A percentile compares a stretch with the other conserved stretches of the same genome.
phyloP scores from a whole-genome alignment of 768 basidiomycete species.

The Serendipita sp. region DNA sequence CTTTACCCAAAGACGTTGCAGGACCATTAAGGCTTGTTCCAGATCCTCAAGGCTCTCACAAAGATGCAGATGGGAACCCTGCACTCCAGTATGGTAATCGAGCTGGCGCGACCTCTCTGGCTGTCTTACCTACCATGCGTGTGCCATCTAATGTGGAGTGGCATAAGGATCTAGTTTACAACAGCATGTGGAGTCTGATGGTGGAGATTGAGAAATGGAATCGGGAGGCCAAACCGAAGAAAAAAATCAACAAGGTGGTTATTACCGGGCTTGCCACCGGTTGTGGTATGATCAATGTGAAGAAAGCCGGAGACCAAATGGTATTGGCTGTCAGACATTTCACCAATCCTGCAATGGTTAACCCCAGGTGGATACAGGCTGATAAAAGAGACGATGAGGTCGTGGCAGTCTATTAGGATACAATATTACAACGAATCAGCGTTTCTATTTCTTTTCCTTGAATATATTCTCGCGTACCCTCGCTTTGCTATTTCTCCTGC shows the following conservation, averaged over 20 bases:
- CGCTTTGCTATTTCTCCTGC: no score
- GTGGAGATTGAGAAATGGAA: constrained; percentile 18
- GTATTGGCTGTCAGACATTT: constrained; percentile 15
- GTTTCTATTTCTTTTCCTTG: no score
- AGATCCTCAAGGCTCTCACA: background rate
- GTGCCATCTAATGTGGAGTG: constrained; percentile 17
- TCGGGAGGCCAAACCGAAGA: background rate
- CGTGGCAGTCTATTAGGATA: no score
- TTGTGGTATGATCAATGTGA: constrained; percentile 9
- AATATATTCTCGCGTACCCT: no score
- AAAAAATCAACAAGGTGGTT: constrained; percentile 10
- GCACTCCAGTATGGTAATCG: background rate
- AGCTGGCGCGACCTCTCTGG: constrained; percentile 12
- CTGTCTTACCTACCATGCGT: constrained; percentile 23
- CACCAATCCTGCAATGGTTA: no score
- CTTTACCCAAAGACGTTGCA: constrained; percentile 7
- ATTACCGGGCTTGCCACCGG: constrained; percentile 16
- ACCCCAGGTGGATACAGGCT: no score
- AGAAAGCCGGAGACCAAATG: constrained; percentile 15
- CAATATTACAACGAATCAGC: no score
- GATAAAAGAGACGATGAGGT: no score
- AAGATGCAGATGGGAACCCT: background rate
- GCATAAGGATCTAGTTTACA: constrained; percentile 23
- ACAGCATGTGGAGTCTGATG: constrained; percentile 21
- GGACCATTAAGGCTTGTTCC: background rate